These are phyloP conservation scores for Smallanthus sonchifolius DNA, from an alignment of 129 eudicot genomes.

Conservation along the genomic window DNA sequence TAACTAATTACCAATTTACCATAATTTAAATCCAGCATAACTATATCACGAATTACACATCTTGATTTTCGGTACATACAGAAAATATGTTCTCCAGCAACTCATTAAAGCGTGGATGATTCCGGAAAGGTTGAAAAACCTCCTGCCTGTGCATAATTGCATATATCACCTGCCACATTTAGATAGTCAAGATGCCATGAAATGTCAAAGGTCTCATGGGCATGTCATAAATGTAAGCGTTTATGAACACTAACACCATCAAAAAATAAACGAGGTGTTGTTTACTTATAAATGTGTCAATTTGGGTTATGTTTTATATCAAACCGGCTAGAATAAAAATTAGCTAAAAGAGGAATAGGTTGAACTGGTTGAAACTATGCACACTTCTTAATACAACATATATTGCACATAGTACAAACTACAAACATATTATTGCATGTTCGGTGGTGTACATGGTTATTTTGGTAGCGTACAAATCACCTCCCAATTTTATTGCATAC, in stretches of 20 bases:
- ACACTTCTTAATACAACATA: not conserved
- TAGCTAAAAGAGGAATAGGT: not conserved
- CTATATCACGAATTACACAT: constrained; percentile 6
- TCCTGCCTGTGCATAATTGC: constrained; percentile 98
- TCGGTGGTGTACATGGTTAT: not conserved
- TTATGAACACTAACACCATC: not conserved
- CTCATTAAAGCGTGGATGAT: constrained; percentile 93
- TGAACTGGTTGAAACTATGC: not conserved
- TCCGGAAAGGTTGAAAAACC: constrained; percentile 91
- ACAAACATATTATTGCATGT: not conserved
- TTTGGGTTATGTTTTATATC: not conserved
- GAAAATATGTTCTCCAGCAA: constrained; percentile 89
- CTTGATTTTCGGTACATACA: constrained; percentile 40
- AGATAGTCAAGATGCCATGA: constrained; percentile 6
- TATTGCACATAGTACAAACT: not conserved
- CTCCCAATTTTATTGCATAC: not conserved
- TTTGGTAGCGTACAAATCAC: not conserved
- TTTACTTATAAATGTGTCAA: not conserved
- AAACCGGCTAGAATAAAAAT: not conserved
- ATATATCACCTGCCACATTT: constrained; percentile 72
- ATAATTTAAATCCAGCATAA: constrained; percentile 5
- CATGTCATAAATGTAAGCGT: not conserved
- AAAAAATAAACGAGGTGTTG: not conserved
- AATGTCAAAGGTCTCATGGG: not conserved
- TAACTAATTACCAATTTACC: constrained; percentile 2